Evolutionary conservation across 1,284 basidiomycete genomes (phyloP).

Genomic region (Termitomyces sp.): DNA sequence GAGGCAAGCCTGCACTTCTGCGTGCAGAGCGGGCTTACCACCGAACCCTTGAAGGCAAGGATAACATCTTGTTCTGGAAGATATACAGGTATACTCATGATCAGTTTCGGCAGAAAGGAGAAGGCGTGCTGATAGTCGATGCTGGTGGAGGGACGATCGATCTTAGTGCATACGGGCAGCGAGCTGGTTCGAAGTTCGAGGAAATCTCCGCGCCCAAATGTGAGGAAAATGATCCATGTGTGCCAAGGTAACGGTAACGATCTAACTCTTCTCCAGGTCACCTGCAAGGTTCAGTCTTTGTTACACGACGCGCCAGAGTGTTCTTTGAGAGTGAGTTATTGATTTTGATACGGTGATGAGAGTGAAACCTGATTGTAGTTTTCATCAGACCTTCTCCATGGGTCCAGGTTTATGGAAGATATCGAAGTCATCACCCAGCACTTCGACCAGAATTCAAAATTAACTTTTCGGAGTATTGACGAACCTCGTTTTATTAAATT

Average conservation of each 20-base stretch:
- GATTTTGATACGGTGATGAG: neutral
- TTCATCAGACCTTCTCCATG: neutral
- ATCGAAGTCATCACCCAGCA: neutral
- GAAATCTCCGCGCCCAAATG: constrained; percentile 21
- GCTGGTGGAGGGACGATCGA: constrained; percentile 42
- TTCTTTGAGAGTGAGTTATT: constrained; percentile 18
- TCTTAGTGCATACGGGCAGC: constrained; percentile 14
- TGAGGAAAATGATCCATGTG: neutral
- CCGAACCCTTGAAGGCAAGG: neutral
- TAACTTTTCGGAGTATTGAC: neutral
- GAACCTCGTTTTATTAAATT: constrained; percentile 1
- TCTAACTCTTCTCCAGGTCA: constrained; percentile 21
- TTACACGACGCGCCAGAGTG: constrained; percentile 12
- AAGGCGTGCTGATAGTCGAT: constrained; percentile 42
- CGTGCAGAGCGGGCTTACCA: neutral
- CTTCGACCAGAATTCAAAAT: neutral
- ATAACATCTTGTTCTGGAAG: neutral
- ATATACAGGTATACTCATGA: neutral
- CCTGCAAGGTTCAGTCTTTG: constrained; percentile 30
- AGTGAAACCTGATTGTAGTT: neutral
- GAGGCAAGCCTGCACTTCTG: constrained; percentile 24
- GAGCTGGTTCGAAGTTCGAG: constrained; percentile 6
- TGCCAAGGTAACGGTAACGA: constrained; percentile 7
- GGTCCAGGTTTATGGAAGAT: neutral
- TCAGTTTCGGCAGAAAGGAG: constrained; percentile 20